A percentile compares a stretch with the other conserved stretches of the same genome.
phyloP scores from a whole-genome alignment of 495 filamentous ascomycete species.

The Trichoderma gamsii region DNA sequence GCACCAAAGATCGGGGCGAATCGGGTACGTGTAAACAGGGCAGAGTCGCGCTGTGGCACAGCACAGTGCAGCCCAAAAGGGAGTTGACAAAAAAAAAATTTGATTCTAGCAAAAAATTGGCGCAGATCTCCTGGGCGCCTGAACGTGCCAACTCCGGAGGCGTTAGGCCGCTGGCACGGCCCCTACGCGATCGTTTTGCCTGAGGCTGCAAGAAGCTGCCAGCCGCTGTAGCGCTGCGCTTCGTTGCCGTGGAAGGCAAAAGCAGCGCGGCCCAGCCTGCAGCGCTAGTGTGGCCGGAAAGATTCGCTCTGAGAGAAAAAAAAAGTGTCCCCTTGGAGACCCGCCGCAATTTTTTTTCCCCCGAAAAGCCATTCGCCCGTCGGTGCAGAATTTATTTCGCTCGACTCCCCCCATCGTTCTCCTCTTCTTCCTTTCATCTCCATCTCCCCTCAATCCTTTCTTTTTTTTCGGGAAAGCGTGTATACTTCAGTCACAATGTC shows the following conservation, averaged over 20 bases:
- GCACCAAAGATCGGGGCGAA: constrained; percentile 1
- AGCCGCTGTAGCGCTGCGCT: not conserved
- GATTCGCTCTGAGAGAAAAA: constrained; percentile 36
- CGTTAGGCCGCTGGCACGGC: constrained; percentile 7
- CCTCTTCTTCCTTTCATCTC: constrained; percentile 20
- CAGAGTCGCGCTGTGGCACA: not conserved
- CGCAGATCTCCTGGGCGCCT: not conserved
- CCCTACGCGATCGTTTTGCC: not conserved
- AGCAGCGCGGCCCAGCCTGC: constrained; percentile 4
- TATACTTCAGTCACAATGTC: constrained; percentile 58
- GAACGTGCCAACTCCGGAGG: constrained; percentile 7
- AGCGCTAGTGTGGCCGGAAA: constrained; percentile 24
- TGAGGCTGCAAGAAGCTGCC: constrained; percentile 15
- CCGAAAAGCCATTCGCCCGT: constrained; percentile 25
- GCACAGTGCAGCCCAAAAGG: constrained; percentile 5
- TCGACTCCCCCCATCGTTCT: constrained; percentile 25
- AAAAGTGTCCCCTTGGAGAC: constrained; percentile 31
- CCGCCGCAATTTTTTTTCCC: constrained; percentile 41
- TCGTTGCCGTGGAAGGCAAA: constrained; percentile 19
- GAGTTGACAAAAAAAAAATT: not conserved
- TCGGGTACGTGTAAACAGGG: constrained; percentile 1
- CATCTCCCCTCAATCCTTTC: constrained; percentile 33
- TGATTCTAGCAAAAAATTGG: not conserved
- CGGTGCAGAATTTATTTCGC: constrained; percentile 20
- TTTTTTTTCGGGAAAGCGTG: constrained; percentile 37